Conservation (phyloP, 1,139 yeast genomes). For the Suhomyces terraborum region DNA sequence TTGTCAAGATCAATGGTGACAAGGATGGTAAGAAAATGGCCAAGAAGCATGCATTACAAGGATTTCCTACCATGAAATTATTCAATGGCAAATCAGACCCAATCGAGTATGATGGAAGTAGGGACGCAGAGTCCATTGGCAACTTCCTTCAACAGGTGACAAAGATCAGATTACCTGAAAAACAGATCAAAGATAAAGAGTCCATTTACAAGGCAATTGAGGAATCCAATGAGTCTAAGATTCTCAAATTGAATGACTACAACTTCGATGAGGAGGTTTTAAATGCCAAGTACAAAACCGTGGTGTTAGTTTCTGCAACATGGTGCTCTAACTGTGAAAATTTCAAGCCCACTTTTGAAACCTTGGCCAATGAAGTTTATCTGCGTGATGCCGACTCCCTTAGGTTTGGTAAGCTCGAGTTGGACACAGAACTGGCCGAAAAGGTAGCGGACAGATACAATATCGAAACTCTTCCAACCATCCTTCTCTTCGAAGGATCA, state of each 20-base stretch:
- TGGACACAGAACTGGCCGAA: slow-evolving; percentile 47
- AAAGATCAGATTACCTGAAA: slow-evolving; percentile 25
- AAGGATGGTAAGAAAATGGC: slow-evolving; percentile 56
- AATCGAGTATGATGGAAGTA: slow-evolving; percentile 48
- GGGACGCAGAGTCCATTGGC: slow-evolving; percentile 48
- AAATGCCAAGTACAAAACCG: slow-evolving; percentile 22
- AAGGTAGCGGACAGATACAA: slow-evolving; percentile 45
- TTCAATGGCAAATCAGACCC: slow-evolving; percentile 56
- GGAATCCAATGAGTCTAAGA: slow-evolving; percentile 18
- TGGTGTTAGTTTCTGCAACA: slow-evolving; percentile 44
- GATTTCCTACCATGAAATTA: slow-evolving; percentile 66
- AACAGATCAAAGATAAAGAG: slow-evolving; percentile 8
- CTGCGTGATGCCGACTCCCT: slow-evolving; percentile 30
- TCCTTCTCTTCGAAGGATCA: slow-evolving; percentile 44
- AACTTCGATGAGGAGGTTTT: slow-evolving; percentile 37
- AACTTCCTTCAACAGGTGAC: slow-evolving; percentile 48
- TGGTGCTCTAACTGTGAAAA: slow-evolving; percentile 36
- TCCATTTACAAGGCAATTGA: slow-evolving; percentile 6
- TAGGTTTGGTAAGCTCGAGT: slow-evolving; percentile 51
- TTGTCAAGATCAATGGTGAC: slow-evolving; percentile 71
- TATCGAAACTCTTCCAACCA: slow-evolving; percentile 53
- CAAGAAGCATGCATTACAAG: slow-evolving; percentile 56
- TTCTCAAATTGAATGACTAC: slow-evolving; percentile 35
- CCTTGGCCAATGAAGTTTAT: slow-evolving; percentile 37
- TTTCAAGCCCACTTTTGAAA: slow-evolving; percentile 31